A percentile compares a stretch with the other conserved stretches of the same genome.
These are phyloP conservation scores for Warburgia ugandensis DNA, from an alignment of 164 flowering plant genomes.

Conservation along the genomic window DNA sequence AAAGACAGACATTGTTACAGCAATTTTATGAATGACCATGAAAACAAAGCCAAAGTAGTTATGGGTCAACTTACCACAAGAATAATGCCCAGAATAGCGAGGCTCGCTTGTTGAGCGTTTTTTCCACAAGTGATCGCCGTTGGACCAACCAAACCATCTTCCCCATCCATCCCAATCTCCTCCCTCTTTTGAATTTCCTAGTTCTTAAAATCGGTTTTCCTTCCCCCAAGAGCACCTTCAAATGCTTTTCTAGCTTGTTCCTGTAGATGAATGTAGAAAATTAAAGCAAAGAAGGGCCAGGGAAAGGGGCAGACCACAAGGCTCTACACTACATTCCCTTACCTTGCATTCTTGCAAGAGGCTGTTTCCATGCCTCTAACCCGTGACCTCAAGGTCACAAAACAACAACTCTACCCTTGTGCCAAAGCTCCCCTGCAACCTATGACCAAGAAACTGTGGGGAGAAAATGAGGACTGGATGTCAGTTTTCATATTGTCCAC, in stretches of 20 bases:
- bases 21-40: not conserved
- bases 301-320: no score
- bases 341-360: no score
- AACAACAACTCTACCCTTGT: no score
- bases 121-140: conserved; percentile 76
- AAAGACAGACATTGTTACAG: not conserved
- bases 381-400: no score
- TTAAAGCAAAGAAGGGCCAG: no score
- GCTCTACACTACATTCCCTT: no score
- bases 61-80: conserved; percentile 34
- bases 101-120: conserved; percentile 68
- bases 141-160: conserved; percentile 66
- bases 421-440: no score
- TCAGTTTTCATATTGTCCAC: no score
- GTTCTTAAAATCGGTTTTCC: conserved; percentile 76
- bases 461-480: no score
- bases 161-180: conserved; percentile 77
- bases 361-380: no score
- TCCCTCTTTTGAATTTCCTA: conserved; percentile 81
- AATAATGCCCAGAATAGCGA: conserved; percentile 58
- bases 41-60: not conserved
- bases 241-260: conserved; percentile 88
- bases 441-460: no score
- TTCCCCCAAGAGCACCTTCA: conserved; percentile 88
- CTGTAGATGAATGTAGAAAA: conserved; percentile 28